These are phyloP conservation scores for Backusella psychrophila DNA, from an alignment of 192 early-diverging fungal genomes.

Conservation along the genomic window DNA sequence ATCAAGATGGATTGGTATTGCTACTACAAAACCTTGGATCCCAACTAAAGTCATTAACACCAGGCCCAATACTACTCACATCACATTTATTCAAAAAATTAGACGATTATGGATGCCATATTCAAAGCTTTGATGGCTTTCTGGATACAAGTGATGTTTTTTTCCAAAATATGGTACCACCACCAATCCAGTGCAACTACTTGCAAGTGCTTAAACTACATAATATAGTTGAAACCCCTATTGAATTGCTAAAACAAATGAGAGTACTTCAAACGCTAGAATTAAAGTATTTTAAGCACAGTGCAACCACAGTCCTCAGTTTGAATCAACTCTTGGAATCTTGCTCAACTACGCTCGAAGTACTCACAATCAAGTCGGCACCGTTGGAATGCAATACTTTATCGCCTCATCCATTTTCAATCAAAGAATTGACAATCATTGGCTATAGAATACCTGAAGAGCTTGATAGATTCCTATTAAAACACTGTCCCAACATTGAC, in stretches of 20 bases:
- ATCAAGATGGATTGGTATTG: not conserved
- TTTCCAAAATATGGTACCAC: not conserved
- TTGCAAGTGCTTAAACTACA: not conserved
- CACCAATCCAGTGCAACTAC: not conserved
- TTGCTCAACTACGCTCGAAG: not conserved
- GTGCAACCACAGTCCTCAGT: not conserved
- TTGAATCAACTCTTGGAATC: not conserved
- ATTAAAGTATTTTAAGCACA: not conserved
- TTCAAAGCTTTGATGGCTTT: not conserved
- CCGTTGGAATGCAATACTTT: not conserved
- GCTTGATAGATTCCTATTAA: not conserved
- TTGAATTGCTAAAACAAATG: constrained; percentile 1
- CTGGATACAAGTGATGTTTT: not conserved
- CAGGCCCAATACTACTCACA: not conserved
- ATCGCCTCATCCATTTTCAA: not conserved
- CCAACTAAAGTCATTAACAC: not conserved
- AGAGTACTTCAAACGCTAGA: not conserved
- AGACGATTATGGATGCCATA: not conserved
- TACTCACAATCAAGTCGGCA: not conserved
- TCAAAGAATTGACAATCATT: not conserved
- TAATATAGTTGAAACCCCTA: not conserved
- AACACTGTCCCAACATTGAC: not conserved
- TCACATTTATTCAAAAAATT: constrained; percentile 1
- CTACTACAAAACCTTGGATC: not conserved
- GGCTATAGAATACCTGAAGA: not conserved